Evolutionary conservation across 2,329 filamentous ascomycete genomes (phyloP), one percentile per base, ranked within the genome.

Genomic region (Calonectria ilicicola): DNA sequence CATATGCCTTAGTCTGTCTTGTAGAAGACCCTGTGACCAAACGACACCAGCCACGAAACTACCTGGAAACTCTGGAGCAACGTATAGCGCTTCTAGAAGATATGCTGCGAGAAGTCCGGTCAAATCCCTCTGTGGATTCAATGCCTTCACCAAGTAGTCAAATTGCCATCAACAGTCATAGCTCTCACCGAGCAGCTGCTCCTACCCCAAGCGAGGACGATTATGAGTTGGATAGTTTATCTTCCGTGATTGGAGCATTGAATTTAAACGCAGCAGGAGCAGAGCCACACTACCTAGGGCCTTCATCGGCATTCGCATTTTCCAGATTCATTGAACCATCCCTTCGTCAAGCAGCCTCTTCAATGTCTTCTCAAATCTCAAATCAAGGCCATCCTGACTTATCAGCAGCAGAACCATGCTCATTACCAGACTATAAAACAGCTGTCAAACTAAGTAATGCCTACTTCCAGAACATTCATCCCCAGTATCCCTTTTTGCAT

Each of bases 401-500:
- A 3, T 40, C 53, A 19, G 44, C 65, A 26, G 58, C 72, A 29
- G 38, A 62, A 3, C 72, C 72, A 7, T 72, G 69, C 12, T 32
- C 68, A 1, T 29, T 74, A 2, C 72, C 72, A 17, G 69, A 74
- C 38, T 67, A 72, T 12, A 38, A 64, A 10, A 56, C 46, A 3
- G 72, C 69, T 2, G 21, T 70, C 7, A 64, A 38, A 42, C 66
- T 80, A 2, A 78, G 77, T 46, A 67, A 78, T 47, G 83, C 83
- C 4, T 85, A 83, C 67, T 85, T 85, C 65, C 73, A 81, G 38
- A 82, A 83, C 26, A 82, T 85, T 14, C 83, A 85, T 47, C 74
- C 81, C 0, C 83, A 85, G 62, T 85, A 84, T 58, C 83, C 83
- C 0, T 84, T 85, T 63, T 74, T 85, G 1, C 84, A 85, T 67